Evolutionary conservation across 352 stramenopile genomes (phyloP).

Genomic region (Pythium grandisporangium): DNA sequence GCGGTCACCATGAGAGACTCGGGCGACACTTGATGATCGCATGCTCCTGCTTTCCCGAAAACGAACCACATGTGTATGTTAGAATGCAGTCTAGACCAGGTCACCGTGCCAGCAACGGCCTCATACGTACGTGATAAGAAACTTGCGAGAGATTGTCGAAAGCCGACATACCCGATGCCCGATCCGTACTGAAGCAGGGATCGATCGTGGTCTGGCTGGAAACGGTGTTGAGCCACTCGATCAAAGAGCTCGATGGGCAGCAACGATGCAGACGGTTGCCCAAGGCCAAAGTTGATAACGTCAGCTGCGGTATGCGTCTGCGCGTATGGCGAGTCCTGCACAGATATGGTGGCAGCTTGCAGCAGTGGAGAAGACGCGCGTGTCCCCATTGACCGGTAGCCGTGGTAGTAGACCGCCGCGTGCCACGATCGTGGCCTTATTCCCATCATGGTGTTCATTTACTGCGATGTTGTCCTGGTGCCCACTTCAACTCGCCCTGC

Average conservation of each 20-base stretch:
- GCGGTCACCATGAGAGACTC: conserved; percentile 81
- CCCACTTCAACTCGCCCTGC: too few species aligned
- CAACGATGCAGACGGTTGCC: conserved; percentile 69
- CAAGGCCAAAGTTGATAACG: conserved; percentile 82
- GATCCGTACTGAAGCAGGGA: conserved; percentile 68
- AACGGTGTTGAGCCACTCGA: conserved; percentile 28
- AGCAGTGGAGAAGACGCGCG: too few species aligned
- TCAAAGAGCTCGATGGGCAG: conserved; percentile 62
- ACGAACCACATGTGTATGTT: too few species aligned
- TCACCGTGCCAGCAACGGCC: too few species aligned
- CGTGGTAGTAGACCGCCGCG: too few species aligned
- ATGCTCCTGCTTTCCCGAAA: conserved; percentile 8
- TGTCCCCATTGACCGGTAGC: too few species aligned
- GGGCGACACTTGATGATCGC: conserved; percentile 20
- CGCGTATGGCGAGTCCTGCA: conserved; percentile 58
- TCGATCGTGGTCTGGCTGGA: conserved; percentile 40
- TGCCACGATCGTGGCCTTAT: too few species aligned
- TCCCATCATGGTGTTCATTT: too few species aligned
- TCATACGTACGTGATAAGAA: conserved; percentile 34
- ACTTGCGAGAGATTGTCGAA: conserved; percentile 49
- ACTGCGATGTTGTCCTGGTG: too few species aligned
- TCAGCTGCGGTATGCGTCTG: conserved; percentile 48
- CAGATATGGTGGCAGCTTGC: conserved; percentile 14
- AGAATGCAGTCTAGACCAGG: too few species aligned
- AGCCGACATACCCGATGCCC: conserved; percentile 57